Base-by-base conservation (phyloP, 2,329 filamentous ascomycete species). In the Colletotrichum sp. region DNA sequence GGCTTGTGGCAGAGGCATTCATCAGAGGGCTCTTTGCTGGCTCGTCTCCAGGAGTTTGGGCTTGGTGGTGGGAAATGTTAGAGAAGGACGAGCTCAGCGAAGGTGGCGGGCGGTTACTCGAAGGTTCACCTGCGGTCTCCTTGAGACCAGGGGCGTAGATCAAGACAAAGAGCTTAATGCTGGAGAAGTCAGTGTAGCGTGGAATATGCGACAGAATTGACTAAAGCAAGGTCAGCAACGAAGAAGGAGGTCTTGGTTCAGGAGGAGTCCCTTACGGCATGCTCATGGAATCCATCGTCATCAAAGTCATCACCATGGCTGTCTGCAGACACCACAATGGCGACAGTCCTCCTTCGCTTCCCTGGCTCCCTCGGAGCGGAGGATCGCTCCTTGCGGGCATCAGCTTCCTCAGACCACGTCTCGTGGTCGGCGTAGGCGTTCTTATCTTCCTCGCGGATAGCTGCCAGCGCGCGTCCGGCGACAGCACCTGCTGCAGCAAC, bases 151-250 rank as follows among this genome's bases (percentile, higher is more conserved):
- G 96, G 4, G 95, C 93, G 85, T 98, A 98, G 82, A 99, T 96
- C 79, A 99, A 89, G 74, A 99, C 90, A 81, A 98, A 98, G 28
- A 98, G 89, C 82, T 95, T 95, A 78, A 93, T 92, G 77, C 89
- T 92, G 63, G 92, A 91, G 78, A 93, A 91, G 83, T 98, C 93
- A 79, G 93, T 92, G 76, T 94, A 91, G 78, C 93, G 91, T 49
- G 96, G 95, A 66, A 99, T 94, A 83, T 98, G 94, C 59, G 96
- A 98, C 72, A 99, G 90, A 79, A 99, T 95, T 32, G 94, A 95
- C 94, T 96, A 76, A 7, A 26, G 15, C 69, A 49, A 64, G 79
- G 69, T 79, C 30, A 78, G 72, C 52, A 21, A 3, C 32, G 8
- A 44, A 5, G 18, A 28, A 24, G 65, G 5, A 21, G 15, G 68